Evolutionary conservation across 225 moss, liverwort and hornwort species (phyloP).

Genomic region (Rhytidiadelphus loreus): DNA sequence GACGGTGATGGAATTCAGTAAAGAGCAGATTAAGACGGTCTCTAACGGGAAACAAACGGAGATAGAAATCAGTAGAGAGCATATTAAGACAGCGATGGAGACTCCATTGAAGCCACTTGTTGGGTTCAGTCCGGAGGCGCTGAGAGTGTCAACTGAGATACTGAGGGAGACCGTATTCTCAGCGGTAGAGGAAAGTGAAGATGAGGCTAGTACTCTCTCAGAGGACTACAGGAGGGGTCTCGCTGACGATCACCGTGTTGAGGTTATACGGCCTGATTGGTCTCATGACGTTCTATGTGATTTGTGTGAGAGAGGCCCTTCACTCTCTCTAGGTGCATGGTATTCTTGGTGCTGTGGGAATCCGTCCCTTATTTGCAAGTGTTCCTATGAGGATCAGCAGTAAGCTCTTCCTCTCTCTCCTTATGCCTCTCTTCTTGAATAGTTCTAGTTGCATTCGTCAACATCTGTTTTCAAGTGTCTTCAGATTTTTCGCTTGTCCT

Average conservation of each 20-base stretch:
- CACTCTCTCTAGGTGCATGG: slow-evolving; percentile 76
- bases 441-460: neutral
- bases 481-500: neutral
- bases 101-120: neutral
- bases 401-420: slow-evolving; percentile 13
- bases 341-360: slow-evolving; percentile 84
- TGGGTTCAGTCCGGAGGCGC: neutral
- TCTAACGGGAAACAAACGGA: neutral
- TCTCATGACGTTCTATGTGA: slow-evolving; percentile 45
- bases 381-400: slow-evolving; percentile 17
- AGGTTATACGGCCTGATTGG: slow-evolving; percentile 44
- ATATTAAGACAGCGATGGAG: neutral
- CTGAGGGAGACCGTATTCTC: neutral
- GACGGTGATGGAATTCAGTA: neutral
- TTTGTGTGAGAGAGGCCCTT: slow-evolving; percentile 67
- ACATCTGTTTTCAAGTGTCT: neutral
- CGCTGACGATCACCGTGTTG: neutral
- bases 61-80: neutral
- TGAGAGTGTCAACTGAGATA: neutral
- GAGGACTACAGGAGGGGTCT: slow-evolving; percentile 35
- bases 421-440: neutral
- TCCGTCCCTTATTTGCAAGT: slow-evolving; percentile 43
- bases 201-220: slow-evolving; percentile 50
- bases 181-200: slow-evolving; percentile 36
- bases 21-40: neutral